These are phyloP conservation scores for Pistacia atlantica DNA, from an alignment of 345 rosid species.

Conservation along the genomic window DNA sequence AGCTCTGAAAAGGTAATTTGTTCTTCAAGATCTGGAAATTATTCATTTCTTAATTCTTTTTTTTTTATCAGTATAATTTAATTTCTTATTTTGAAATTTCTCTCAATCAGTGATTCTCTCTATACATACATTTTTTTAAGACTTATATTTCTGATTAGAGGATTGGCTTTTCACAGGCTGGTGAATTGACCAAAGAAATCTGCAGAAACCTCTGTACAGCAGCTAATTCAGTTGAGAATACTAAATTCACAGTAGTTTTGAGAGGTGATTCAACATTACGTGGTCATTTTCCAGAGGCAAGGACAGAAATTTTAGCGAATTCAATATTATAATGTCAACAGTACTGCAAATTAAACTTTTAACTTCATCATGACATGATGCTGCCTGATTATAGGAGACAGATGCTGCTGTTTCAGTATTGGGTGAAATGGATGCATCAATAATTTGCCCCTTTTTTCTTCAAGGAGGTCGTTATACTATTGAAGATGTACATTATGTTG, in stretches of 20 bases:
- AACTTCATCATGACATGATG: slow-evolving; percentile 11
- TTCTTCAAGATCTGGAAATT: slow-evolving; percentile 11
- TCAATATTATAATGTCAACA: neutral
- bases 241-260: slow-evolving; percentile 77
- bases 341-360: slow-evolving; percentile 7
- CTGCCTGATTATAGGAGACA: slow-evolving; percentile 60
- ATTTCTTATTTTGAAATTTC: neutral
- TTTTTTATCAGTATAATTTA: neutral
- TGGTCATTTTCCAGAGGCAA: slow-evolving; percentile 97
- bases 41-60: slow-evolving; percentile 11
- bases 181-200: slow-evolving; percentile 65
- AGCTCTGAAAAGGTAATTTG: slow-evolving; percentile 79
- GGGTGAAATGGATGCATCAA: slow-evolving; percentile 95
- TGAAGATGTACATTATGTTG: slow-evolving; percentile 87
- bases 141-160: slow-evolving; percentile 25
- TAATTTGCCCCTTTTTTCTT: slow-evolving; percentile 94
- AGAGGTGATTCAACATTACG: slow-evolving; percentile 98
- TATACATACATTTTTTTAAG: neutral
- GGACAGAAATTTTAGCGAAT: slow-evolving; percentile 23
- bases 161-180: slow-evolving; percentile 57
- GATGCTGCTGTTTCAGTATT: slow-evolving; percentile 88
- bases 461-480: slow-evolving; percentile 98
- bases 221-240: slow-evolving; percentile 57
- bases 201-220: slow-evolving; percentile 71
- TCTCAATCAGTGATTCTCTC: neutral